Base-by-base conservation (phyloP, 306 rosid genomes). In the Lotus japonicus region DNA sequence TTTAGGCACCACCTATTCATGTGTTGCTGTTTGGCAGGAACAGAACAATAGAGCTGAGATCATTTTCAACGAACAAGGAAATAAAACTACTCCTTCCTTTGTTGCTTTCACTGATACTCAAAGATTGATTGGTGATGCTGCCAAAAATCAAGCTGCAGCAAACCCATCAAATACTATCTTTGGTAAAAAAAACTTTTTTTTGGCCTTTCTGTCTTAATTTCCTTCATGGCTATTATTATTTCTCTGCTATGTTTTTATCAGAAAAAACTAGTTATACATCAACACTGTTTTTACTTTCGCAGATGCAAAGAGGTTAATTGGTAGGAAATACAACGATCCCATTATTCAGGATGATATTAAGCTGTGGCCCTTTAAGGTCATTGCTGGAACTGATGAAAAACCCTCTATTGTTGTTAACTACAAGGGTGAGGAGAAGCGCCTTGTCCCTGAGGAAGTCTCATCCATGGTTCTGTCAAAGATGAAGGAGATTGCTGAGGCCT, bases 401-500 rank as follows among this genome's bases (percentile, higher is more conserved):
- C 91, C 91, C 4, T 73, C 70, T 69, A 64, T 86, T 9, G 59
- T 57, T 1, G 77, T 86, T 5, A 55, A 21, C 31, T 70, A 79
- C 73, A 83, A 70, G 81, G 90, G 76, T 3, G 74, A 79, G 31
- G 83, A 83, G 41, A 86, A 66, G 39, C 81, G 62, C 8, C 53
- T 86, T 11, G 14, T 64, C 4, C 81, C 88, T 0, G 86, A 83
- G 53, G 88, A 86, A 67, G 4, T 72, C 6, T 72, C 70, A 15
- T 51, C 77, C 3, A 72, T 72, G 53, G 11, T 72, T 2, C 77
- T 86, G 1, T 39, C 12, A 0, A 81, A 81, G 56, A 80, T 86
- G 80, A 77, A 72, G 14, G 83, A 86, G 62, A 73, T 76, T 51
- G 88, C 88, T 0, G 84, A 83, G 77, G 70, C 46, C 3, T 72